A percentile compares a stretch with the other conserved stretches of the same genome.
phyloP scores from a whole-genome alignment of 2,329 filamentous ascomycete genomes.

The Fusarium compactum region DNA sequence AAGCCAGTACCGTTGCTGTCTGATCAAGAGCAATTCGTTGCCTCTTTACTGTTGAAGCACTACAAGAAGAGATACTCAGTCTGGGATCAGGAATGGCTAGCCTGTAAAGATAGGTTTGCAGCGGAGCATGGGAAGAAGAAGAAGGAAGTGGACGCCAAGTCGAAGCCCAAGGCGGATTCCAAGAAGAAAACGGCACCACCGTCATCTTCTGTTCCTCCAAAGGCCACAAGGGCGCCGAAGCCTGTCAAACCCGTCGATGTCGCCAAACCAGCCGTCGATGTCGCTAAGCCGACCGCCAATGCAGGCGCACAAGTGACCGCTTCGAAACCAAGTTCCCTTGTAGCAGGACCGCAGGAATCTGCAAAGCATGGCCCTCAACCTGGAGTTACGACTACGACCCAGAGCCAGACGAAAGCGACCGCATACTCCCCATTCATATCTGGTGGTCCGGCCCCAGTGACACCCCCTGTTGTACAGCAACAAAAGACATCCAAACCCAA shows the following conservation, averaged over 20 bases:
- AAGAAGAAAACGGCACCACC: background rate
- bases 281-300: background rate
- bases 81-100: constrained; percentile 9
- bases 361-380: background rate
- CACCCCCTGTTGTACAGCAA: background rate
- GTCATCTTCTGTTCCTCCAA: background rate
- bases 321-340: background rate
- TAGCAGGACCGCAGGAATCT: background rate
- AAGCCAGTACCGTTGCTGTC: background rate
- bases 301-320: background rate
- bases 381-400: background rate
- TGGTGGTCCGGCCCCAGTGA: no score
- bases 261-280: background rate
- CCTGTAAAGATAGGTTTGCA: background rate
- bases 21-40: background rate
- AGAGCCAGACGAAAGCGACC: fast-evolving
- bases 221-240: background rate
- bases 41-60: background rate
- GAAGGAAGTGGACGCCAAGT: background rate
- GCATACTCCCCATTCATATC: background rate
- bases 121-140: constrained; percentile 7
- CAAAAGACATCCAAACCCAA: background rate
- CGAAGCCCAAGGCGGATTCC: background rate
- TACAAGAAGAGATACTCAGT: constrained; percentile 4
- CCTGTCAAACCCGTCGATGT: background rate